A percentile compares a stretch with the other conserved stretches of the same genome.
Conservation (phyloP, 176 grass and related monocot species). For the Musa schizocarpa region DNA sequence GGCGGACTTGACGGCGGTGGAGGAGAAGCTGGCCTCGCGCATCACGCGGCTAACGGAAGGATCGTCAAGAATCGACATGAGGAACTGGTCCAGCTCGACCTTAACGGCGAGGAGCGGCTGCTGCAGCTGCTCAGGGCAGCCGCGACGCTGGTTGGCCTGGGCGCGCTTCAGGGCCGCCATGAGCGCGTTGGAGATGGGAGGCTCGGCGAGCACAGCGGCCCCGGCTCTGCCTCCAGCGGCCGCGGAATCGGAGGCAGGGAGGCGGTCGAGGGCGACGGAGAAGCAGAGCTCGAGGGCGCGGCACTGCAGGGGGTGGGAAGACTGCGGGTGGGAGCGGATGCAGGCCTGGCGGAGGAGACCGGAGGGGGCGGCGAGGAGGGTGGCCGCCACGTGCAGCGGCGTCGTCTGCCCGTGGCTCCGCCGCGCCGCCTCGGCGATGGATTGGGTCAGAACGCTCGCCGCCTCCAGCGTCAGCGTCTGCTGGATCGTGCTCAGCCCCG, state of each 20-base stretch:
- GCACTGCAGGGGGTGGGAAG: slow-evolving; percentile 26
- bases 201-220: neutral
- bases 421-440: slow-evolving; percentile 23
- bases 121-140: slow-evolving; percentile 28
- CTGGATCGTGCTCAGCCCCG: slow-evolving; percentile 32
- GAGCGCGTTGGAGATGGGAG: slow-evolving; percentile 25
- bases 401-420: slow-evolving; percentile 26
- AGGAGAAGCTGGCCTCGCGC: slow-evolving; percentile 26
- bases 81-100: slow-evolving; percentile 23
- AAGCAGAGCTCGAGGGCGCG: slow-evolving; percentile 31
- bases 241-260: slow-evolving; percentile 7
- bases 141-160: slow-evolving; percentile 26
- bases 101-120: slow-evolving; percentile 32
- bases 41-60: slow-evolving; percentile 29
- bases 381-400: slow-evolving; percentile 26
- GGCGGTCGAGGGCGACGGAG: slow-evolving; percentile 27
- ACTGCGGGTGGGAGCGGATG: slow-evolving; percentile 21
- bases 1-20: slow-evolving; percentile 22
- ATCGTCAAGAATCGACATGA: slow-evolving; percentile 28
- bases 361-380: slow-evolving; percentile 16
- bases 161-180: slow-evolving; percentile 31
- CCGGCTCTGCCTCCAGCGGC: neutral
- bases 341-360: slow-evolving; percentile 25
- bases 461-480: slow-evolving; percentile 30
- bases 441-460: slow-evolving; percentile 20